These are phyloP conservation scores for Neonectria neomacrospora DNA, from an alignment of 2,329 filamentous ascomycete genomes.

Conservation along the genomic window DNA sequence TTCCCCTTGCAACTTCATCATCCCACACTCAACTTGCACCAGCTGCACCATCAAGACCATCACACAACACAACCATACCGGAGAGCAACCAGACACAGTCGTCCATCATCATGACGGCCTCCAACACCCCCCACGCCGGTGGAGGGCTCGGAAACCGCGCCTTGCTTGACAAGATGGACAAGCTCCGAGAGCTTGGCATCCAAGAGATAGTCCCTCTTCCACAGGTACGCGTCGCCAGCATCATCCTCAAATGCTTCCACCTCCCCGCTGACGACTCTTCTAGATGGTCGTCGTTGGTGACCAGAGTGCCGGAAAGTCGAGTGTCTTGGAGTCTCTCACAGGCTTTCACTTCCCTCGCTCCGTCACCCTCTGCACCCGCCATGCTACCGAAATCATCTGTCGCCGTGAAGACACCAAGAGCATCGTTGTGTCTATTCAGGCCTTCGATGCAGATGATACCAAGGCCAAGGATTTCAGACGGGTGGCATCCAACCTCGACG, in stretches of 20 bases:
- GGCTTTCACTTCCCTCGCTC: slow-evolving; percentile 60
- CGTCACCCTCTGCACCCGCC: slow-evolving; percentile 59
- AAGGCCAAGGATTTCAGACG: slow-evolving; percentile 44
- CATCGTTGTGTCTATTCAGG: slow-evolving; percentile 55
- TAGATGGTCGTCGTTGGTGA: slow-evolving; percentile 86
- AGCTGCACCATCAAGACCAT: neutral
- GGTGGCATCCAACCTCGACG: slow-evolving; percentile 39
- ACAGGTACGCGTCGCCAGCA: slow-evolving; percentile 62
- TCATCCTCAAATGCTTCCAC: fast-evolving
- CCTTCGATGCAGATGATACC: slow-evolving; percentile 25
- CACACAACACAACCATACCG: neutral
- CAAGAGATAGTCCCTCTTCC: slow-evolving; percentile 50
- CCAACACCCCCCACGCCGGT: slow-evolving; percentile 5
- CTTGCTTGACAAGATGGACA: slow-evolving; percentile 53
- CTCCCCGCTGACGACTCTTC: neutral
- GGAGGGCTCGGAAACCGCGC: slow-evolving; percentile 37
- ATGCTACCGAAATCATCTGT: slow-evolving; percentile 60
- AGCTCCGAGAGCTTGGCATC: slow-evolving; percentile 54
- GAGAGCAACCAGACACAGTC: neutral
- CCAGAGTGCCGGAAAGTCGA: slow-evolving; percentile 88
- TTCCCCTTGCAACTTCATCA: slow-evolving; percentile 3
- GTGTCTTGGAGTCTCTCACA: slow-evolving; percentile 76
- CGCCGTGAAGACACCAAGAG: slow-evolving; percentile 50
- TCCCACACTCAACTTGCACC: neutral
- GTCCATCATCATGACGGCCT: slow-evolving; percentile 19